These are phyloP conservation scores for Arabidopsis arenosa DNA, from an alignment of 345 rosid species.

Conservation along the genomic window DNA sequence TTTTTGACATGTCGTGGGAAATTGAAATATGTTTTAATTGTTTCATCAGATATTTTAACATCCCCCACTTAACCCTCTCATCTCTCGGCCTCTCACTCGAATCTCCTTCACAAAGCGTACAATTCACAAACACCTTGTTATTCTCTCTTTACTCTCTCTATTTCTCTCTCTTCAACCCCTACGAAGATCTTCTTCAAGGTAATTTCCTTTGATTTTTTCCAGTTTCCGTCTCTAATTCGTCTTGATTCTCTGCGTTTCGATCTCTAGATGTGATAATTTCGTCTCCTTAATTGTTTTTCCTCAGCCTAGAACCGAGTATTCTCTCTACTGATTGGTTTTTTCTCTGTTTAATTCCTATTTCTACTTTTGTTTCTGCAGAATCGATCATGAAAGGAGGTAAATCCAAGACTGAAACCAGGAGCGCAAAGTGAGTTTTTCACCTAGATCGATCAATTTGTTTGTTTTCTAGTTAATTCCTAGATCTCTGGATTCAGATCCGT, in stretches of 20 bases:
- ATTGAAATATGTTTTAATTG: slow-evolving; percentile 51
- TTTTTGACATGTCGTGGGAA: slow-evolving; percentile 62
- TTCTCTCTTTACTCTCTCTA: slow-evolving; percentile 2
- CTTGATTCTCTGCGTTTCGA: background rate
- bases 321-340: background rate
- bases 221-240: slow-evolving; percentile 7
- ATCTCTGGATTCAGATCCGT: slow-evolving; percentile 51
- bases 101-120: slow-evolving; percentile 41
- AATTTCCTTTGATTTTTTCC: slow-evolving; percentile 20
- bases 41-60: slow-evolving; percentile 36
- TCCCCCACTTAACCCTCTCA: slow-evolving; percentile 35
- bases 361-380: slow-evolving; percentile 47
- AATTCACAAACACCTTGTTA: slow-evolving; percentile 31
- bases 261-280: background rate
- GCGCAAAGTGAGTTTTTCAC: slow-evolving; percentile 58
- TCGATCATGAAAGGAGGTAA: slow-evolving; percentile 89
- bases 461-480: background rate
- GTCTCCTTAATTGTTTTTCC: background rate
- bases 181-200: slow-evolving; percentile 23
- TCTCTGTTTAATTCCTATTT: slow-evolving; percentile 18
- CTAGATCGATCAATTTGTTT: background rate
- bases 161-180: slow-evolving; percentile 25
- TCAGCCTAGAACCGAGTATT: slow-evolving; percentile 7
- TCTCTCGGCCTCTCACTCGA: slow-evolving; percentile 35
- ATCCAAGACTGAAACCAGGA: slow-evolving; percentile 80